phyloP scores from a whole-genome alignment of 495 filamentous ascomycete species.

The Podospora pseudocomata region DNA sequence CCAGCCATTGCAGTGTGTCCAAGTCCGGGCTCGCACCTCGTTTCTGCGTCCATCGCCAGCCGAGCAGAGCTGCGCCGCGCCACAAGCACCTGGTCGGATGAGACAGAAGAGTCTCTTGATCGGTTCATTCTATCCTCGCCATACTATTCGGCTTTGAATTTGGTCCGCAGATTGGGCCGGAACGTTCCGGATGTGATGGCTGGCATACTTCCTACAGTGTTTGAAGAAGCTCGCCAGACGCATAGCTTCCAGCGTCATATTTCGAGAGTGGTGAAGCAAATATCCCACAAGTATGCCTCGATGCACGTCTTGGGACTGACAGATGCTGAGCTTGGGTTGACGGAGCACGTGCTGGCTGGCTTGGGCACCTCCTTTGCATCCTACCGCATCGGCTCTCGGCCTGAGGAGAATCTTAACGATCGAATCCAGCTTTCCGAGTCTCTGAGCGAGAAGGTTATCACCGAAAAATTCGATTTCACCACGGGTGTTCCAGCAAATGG shows the following conservation, averaged over 20 bases:
- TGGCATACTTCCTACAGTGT: slow-evolving; percentile 21
- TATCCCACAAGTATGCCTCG: slow-evolving; percentile 39
- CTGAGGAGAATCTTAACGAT: slow-evolving; percentile 19
- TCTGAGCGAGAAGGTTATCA: slow-evolving; percentile 21
- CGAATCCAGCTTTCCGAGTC: slow-evolving; percentile 11
- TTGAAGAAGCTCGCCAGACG: slow-evolving; percentile 33
- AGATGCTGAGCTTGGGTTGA: slow-evolving; percentile 28
- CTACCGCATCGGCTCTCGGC: slow-evolving; percentile 25
- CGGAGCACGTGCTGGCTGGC: slow-evolving; percentile 31
- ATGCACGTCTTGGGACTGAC: slow-evolving; percentile 43
- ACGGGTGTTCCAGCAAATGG: slow-evolving; percentile 5
- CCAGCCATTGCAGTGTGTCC: background rate
- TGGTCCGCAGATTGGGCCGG: slow-evolving; percentile 27
- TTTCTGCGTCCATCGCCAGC: background rate
- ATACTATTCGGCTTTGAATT: slow-evolving; percentile 28
- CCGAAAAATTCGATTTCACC: slow-evolving; percentile 28
- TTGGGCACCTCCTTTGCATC: slow-evolving; percentile 35
- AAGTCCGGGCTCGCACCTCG: background rate
- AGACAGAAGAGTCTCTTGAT: slow-evolving; percentile 33
- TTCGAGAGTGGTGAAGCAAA: slow-evolving; percentile 37
- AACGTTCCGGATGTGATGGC: slow-evolving; percentile 28
- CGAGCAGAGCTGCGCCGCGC: background rate
- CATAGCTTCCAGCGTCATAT: slow-evolving; percentile 33
- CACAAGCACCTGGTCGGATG: slow-evolving; percentile 24
- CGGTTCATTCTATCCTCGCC: slow-evolving; percentile 33